A percentile compares a stretch with the other conserved stretches of the same genome.
Conservation (phyloP, 2,329 filamentous ascomycete genomes). For the Aspergillus novoparasiticus region DNA sequence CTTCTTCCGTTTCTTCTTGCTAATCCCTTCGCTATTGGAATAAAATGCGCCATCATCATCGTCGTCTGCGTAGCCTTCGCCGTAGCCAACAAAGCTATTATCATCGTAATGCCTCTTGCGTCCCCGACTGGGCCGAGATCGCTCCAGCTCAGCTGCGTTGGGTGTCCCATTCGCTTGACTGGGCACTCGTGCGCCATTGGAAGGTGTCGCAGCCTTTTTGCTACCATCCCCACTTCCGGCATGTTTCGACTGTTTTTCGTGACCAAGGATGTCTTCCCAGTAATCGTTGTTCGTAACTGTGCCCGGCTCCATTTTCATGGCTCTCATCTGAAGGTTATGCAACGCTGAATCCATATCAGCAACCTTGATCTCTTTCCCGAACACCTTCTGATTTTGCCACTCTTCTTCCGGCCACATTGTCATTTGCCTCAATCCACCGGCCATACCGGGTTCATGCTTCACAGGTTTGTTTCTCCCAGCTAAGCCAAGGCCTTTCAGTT, state of each 20-base stretch:
- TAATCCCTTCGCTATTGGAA: conserved; percentile 46
- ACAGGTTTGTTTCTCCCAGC: conserved; percentile 52
- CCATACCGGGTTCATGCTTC: conserved; percentile 44
- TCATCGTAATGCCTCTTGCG: conserved; percentile 55
- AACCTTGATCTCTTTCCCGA: conserved; percentile 49
- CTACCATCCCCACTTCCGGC: conserved; percentile 28
- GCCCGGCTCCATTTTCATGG: conserved; percentile 53
- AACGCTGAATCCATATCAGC: conserved; percentile 46
- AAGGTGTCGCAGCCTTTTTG: conserved; percentile 33
- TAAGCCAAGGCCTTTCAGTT: conserved; percentile 50
- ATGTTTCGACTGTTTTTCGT: conserved; percentile 48
- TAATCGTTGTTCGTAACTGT: conserved; percentile 48
- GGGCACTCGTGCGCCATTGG: conserved; percentile 26
- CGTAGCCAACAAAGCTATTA: conserved; percentile 54
- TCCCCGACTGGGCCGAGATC: conserved; percentile 46
- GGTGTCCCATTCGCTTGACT: conserved; percentile 32
- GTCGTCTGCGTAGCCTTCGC: conserved; percentile 53
- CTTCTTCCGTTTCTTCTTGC: conserved; percentile 54
- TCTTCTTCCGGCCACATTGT: conserved; percentile 54
- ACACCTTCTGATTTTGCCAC: conserved; percentile 53
- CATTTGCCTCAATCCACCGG: conserved; percentile 44
- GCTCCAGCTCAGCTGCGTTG: conserved; percentile 35
- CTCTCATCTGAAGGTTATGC: conserved; percentile 43
- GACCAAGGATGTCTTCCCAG: conserved; percentile 53
- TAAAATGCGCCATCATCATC: conserved; percentile 48